These are phyloP conservation scores for Scheffersomyces segobiensis DNA, from an alignment of 1,139 yeast genomes.

Conservation along the genomic window DNA sequence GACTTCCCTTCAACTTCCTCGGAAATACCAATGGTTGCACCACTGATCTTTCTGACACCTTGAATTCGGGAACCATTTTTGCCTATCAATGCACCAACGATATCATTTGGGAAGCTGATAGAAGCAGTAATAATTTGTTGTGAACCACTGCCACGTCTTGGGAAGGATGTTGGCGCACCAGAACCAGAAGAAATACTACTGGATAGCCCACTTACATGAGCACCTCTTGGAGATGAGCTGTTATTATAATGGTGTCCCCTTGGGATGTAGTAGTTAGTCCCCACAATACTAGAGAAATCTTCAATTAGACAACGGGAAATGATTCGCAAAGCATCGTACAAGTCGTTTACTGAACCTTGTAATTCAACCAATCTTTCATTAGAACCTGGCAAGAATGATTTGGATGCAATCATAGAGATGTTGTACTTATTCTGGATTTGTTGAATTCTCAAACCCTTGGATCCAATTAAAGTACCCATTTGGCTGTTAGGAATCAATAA, in stretches of 20 bases:
- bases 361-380: constrained; percentile 87
- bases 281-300: constrained; percentile 66
- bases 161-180: constrained; percentile 5
- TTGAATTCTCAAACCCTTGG: constrained; percentile 80
- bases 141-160: constrained; percentile 4
- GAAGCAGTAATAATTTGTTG: constrained; percentile 11
- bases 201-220: constrained; percentile 5
- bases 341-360: constrained; percentile 73
- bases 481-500: constrained; percentile 81
- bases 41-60: constrained; percentile 78
- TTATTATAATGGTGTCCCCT: constrained; percentile 26
- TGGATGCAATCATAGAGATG: constrained; percentile 86
- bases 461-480: constrained; percentile 89
- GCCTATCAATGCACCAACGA: constrained; percentile 91
- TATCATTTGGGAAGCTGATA: constrained; percentile 65
- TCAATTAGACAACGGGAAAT: constrained; percentile 75
- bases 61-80: constrained; percentile 84
- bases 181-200: constrained; percentile 18
- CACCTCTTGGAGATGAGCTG: background rate
- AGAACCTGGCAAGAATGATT: constrained; percentile 79
- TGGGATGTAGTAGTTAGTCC: constrained; percentile 68
- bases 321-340: constrained; percentile 58
- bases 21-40: constrained; percentile 79
- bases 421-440: constrained; percentile 68
- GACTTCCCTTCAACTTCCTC: constrained; percentile 65